phyloP scores from a whole-genome alignment of 805 yeast genomes.

The Debaryomyces tyrocola region DNA sequence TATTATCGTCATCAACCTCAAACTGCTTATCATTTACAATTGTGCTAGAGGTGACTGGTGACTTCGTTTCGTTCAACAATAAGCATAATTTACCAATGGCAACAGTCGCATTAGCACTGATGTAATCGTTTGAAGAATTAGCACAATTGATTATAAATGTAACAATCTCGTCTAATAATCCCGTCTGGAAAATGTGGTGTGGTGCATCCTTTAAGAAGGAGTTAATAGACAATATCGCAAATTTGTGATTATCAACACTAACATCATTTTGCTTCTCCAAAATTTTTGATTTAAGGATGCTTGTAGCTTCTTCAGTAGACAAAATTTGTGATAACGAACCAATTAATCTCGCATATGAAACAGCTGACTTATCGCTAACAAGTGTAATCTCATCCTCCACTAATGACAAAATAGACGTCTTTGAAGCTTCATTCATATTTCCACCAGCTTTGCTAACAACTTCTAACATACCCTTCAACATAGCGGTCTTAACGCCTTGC shows the following conservation, averaged over 20 bases:
- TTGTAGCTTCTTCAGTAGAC: constrained; percentile 60
- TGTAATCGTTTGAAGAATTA: constrained; percentile 44
- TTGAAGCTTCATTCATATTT: constrained; percentile 73
- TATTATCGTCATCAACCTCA: constrained; percentile 42
- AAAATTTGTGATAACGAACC: constrained; percentile 75
- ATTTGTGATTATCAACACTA: constrained; percentile 44
- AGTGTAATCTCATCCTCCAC: constrained; percentile 67
- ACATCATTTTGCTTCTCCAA: constrained; percentile 45
- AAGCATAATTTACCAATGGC: constrained; percentile 83
- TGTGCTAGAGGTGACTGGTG: constrained; percentile 19
- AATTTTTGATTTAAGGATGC: constrained; percentile 60
- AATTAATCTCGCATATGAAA: constrained; percentile 74
- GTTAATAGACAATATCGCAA: constrained; percentile 71
- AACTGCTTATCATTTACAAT: constrained; percentile 31
- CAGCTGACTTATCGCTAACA: constrained; percentile 59
- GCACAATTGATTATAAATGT: constrained; percentile 47
- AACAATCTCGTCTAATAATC: constrained; percentile 50
- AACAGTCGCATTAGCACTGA: constrained; percentile 72
- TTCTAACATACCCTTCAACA: constrained; percentile 80
- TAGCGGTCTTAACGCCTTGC: constrained; percentile 76
- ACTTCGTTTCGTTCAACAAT: constrained; percentile 39
- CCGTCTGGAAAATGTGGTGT: constrained; percentile 54
- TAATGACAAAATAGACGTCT: constrained; percentile 63
- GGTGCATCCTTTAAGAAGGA: constrained; percentile 81
- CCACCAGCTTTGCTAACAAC: constrained; percentile 79